Percentiles rank a stretch among this genome's conserved stretches.
Evolutionary conservation across 2,329 filamentous ascomycete species (phyloP).

Genomic region (Penicillium sclerotiorum): DNA sequence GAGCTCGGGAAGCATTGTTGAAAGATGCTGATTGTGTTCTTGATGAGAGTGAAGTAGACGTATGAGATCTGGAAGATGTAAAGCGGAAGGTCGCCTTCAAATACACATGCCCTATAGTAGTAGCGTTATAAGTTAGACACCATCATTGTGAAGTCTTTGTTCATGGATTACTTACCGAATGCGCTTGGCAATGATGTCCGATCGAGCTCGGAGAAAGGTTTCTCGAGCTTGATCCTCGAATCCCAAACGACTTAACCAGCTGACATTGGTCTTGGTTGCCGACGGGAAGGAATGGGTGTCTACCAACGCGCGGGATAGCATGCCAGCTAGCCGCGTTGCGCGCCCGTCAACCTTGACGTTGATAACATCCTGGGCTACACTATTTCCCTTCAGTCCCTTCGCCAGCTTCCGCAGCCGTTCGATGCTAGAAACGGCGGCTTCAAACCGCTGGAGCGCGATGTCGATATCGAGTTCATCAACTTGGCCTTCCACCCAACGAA

Average conservation of each 20-base stretch:
- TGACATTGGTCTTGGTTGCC: constrained; percentile 78
- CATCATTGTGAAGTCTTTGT: too few relatives aligned
- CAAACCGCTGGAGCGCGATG: constrained; percentile 86
- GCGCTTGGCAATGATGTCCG: constrained; percentile 75
- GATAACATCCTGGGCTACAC: constrained; percentile 88
- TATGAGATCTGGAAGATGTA: constrained; percentile 96
- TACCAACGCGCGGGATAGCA: constrained; percentile 76
- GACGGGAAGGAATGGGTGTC: constrained; percentile 75
- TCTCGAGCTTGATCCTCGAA: constrained; percentile 89
- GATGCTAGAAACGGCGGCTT: constrained; percentile 78
- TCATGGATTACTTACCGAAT: constrained; percentile 78
- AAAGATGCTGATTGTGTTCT: constrained; percentile 89
- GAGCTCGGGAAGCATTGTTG: constrained; percentile 81
- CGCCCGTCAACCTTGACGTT: constrained; percentile 87
- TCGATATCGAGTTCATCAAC: constrained; percentile 96
- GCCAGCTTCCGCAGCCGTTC: constrained; percentile 83
- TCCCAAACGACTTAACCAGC: constrained; percentile 81
- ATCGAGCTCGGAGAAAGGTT: constrained; percentile 79
- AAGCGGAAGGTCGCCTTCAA: constrained; percentile 86
- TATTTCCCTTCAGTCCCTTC: constrained; percentile 79
- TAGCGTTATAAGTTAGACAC: too few relatives aligned
- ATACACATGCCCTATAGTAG: constrained; percentile 94
- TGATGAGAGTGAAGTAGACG: constrained; percentile 92
- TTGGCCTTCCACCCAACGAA: constrained; percentile 93
- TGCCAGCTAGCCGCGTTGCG: constrained; percentile 72